phyloP scores from a whole-genome alignment of 331 rosid species.

The Stylosanthes scabra region DNA sequence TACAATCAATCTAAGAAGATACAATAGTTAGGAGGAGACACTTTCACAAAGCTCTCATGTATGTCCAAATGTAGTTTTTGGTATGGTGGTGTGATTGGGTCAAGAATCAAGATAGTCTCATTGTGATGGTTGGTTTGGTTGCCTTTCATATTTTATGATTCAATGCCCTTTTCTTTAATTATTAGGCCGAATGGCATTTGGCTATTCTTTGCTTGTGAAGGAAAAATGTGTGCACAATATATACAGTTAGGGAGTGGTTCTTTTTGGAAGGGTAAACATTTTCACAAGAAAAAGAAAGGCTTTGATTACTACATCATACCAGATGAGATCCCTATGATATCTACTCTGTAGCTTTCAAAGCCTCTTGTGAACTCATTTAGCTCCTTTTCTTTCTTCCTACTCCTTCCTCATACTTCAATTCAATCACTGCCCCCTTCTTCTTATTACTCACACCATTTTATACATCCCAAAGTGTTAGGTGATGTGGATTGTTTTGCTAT shows the following conservation, averaged over 20 bases:
- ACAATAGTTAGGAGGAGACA: not conserved
- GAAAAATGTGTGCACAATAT: constrained; percentile 40
- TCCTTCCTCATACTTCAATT: constrained; percentile 39
- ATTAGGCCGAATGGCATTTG: constrained; percentile 39
- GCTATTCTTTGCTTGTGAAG: constrained; percentile 76
- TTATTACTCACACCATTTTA: too few relatives aligned
- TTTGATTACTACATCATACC: constrained; percentile 71
- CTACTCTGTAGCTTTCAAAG: constrained; percentile 22
- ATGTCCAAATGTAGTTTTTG: constrained; percentile 45
- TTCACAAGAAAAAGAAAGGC: constrained; percentile 49
- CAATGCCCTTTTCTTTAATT: constrained; percentile 26
- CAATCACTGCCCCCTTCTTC: constrained; percentile 4
- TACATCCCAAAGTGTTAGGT: constrained; percentile 32
- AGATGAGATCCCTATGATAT: constrained; percentile 50
- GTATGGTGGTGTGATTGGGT: constrained; percentile 43
- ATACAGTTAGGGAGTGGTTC: constrained; percentile 17
- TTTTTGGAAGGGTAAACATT: constrained; percentile 39
- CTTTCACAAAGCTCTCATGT: constrained; percentile 5
- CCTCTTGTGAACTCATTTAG: constrained; percentile 11
- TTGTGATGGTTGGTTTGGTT: constrained; percentile 41
- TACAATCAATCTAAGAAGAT: too few relatives aligned
- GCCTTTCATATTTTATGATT: constrained; percentile 35
- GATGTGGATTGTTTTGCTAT: constrained; percentile 27
- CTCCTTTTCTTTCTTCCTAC: constrained; percentile 39
- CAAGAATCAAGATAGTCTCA: constrained; percentile 38